Evolutionary conservation across 108 stramenopile species (phyloP), one percentile per base, ranked within the genome.

Genomic region (Nitzschia palea): DNA sequence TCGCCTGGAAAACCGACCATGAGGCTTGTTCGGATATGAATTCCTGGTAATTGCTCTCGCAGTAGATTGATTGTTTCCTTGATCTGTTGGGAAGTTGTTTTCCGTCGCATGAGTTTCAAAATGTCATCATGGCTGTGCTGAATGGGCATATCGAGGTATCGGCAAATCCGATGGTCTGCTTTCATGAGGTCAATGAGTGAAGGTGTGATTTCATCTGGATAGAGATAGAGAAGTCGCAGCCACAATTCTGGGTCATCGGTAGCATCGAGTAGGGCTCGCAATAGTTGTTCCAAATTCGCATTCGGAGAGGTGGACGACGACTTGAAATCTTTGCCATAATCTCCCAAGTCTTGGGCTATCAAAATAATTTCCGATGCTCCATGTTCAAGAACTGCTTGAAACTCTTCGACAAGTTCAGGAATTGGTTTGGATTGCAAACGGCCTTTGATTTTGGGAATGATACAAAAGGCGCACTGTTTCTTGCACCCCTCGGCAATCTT

Each of bases 1-100:
- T 93, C 91, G 2, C 91, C 91, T 0, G 91, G 91, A 69, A 90
- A 93, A 10, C 91, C 91, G 0, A 86, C 85, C 73, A 93, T 93
- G 29, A 88, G 73, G 65, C 88, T 87, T 3, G 83, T 82, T 1
- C 82, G 84, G 54, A 93, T 86, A 9, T 83, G 79, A 15, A 89
- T 86, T 42, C 84, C 86, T 20, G 87, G 85, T 25, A 81, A 35
- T 12, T 77, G 76, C 17, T 63, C 40, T 26, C 80, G 80, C 27
- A 93, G 59, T 25, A 35, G 45, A 23, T 26, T 2, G 28, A 80
- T 73, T 5, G 79, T 80, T 14, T 35, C 48, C 44, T 62, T 45
- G 27, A 80, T 74, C 14, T 74, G 53, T 4, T 62, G 20, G 12
- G 55, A 30, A 22, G 55, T 65, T 1, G 79, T 80, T 36, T 64